Evolutionary conservation across 2,329 filamentous ascomycete species (phyloP).

Genomic region (Lojkania enalia): DNA sequence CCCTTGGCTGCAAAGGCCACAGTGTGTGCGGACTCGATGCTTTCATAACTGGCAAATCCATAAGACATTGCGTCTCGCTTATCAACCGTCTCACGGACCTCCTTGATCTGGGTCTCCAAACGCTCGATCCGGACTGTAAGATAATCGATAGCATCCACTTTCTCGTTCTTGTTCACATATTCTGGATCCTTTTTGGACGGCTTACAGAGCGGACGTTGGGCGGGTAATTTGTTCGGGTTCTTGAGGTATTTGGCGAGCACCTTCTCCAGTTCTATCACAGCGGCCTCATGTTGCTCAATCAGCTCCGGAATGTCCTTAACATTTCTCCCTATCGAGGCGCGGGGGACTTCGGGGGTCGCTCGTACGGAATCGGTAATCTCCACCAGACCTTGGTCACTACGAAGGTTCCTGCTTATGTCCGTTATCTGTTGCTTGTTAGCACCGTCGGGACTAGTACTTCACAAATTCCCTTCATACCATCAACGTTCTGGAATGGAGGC

Average conservation of each 20-base stretch:
- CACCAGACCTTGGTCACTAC: conserved; percentile 84
- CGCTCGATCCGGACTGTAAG: conserved; percentile 81
- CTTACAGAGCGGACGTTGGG: conserved; percentile 74
- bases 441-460: background rate
- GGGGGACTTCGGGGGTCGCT: conserved; percentile 75
- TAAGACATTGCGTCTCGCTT: conserved; percentile 86
- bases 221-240: conserved; percentile 78
- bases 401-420: conserved; percentile 76
- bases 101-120: conserved; percentile 81
- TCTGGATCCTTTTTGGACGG: conserved; percentile 73
- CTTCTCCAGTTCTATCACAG: conserved; percentile 79
- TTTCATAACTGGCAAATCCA: conserved; percentile 91
- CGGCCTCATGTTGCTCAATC: conserved; percentile 79
- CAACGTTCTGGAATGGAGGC: conserved; percentile 72
- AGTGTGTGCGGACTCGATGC: conserved; percentile 82
- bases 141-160: conserved; percentile 93
- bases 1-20: conserved; percentile 81
- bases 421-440: conserved; percentile 60
- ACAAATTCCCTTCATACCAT: conserved; percentile 46
- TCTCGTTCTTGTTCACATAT: conserved; percentile 68
- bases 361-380: conserved; percentile 80
- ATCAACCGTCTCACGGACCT: conserved; percentile 80
- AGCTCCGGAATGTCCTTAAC: conserved; percentile 86
- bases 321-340: conserved; percentile 84
- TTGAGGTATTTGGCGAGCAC: conserved; percentile 88